phyloP scores from a whole-genome alignment of 371 early-diverging fungal genomes.

The Apophysomyces variabilis region DNA sequence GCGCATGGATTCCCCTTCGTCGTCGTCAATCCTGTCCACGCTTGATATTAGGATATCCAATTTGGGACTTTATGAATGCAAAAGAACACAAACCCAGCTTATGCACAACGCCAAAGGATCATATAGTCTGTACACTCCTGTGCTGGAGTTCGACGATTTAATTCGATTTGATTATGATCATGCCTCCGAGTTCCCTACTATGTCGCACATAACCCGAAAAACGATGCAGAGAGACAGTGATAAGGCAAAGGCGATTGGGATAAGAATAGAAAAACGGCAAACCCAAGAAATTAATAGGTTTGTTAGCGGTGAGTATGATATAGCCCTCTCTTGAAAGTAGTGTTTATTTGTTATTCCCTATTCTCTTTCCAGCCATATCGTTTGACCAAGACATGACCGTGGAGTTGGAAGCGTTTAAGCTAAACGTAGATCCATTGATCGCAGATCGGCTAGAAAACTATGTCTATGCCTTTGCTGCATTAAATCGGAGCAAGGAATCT shows the following conservation, averaged over 20 bases:
- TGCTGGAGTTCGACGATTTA: constrained; percentile 41
- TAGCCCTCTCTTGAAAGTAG: background rate
- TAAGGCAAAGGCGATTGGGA: constrained; percentile 17
- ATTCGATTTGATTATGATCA: constrained; percentile 29
- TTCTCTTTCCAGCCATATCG: constrained; percentile 17
- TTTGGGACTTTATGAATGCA: constrained; percentile 39
- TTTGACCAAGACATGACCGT: constrained; percentile 49
- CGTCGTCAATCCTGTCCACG: constrained; percentile 19
- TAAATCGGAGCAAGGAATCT: background rate
- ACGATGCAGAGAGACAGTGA: background rate
- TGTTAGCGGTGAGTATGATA: constrained; percentile 22
- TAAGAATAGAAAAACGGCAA: constrained; percentile 38
- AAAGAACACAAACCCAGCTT: constrained; percentile 16
- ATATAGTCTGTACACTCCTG: constrained; percentile 35
- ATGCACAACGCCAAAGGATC: too few species aligned
- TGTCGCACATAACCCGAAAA: background rate
- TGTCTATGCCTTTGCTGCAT: constrained; percentile 24
- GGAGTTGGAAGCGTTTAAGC: constrained; percentile 54
- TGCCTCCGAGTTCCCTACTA: constrained; percentile 27
- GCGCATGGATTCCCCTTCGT: constrained; percentile 8
- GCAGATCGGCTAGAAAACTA: constrained; percentile 54
- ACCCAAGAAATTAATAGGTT: constrained; percentile 22
- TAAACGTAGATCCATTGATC: constrained; percentile 55
- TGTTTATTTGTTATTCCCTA: background rate
- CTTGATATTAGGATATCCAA: constrained; percentile 33